Conservation (phyloP, 179 eudicot genomes). For the Dionaea muscipula region DNA sequence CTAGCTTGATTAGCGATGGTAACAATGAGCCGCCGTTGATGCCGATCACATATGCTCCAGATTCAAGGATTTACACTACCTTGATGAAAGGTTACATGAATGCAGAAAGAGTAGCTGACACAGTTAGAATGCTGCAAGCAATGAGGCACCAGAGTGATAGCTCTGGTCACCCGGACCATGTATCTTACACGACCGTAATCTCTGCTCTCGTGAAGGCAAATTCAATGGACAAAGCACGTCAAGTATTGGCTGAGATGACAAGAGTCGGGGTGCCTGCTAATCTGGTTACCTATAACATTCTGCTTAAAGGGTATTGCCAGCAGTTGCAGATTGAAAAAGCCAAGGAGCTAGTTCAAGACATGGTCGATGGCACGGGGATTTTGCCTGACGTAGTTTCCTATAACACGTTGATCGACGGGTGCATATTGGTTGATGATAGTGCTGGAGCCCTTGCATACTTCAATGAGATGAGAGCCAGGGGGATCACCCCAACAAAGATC, state of each 20-base stretch:
- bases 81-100: slow-evolving; percentile 98
- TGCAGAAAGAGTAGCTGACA: slow-evolving; percentile 65
- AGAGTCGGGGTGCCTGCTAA: slow-evolving; percentile 58
- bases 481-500: slow-evolving; percentile 82
- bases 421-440: slow-evolving; percentile 72
- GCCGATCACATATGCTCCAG: slow-evolving; percentile 37
- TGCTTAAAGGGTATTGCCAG: slow-evolving; percentile 83
- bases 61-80: slow-evolving; percentile 82
- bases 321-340: slow-evolving; percentile 80
- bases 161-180: slow-evolving; percentile 73
- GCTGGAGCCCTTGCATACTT: slow-evolving; percentile 73
- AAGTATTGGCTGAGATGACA: slow-evolving; percentile 70
- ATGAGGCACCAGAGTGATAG: slow-evolving; percentile 75
- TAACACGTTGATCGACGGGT: slow-evolving; percentile 82
- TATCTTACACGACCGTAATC: slow-evolving; percentile 77
- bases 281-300: slow-evolving; percentile 68
- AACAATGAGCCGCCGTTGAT: slow-evolving; percentile 47
- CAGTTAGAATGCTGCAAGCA: slow-evolving; percentile 73
- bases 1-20: slow-evolving; percentile 17
- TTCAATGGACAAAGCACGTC: slow-evolving; percentile 66
- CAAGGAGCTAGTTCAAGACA: slow-evolving; percentile 50
- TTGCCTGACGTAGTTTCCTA: slow-evolving; percentile 89
- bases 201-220: slow-evolving; percentile 78
- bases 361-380: slow-evolving; percentile 41
- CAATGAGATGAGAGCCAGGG: slow-evolving; percentile 81